A percentile compares a stretch with the other conserved stretches of the same genome.
These are phyloP conservation scores for Pyrenochaeta sp. DNA, from an alignment of 2,329 filamentous ascomycete species.

Conservation along the genomic window DNA sequence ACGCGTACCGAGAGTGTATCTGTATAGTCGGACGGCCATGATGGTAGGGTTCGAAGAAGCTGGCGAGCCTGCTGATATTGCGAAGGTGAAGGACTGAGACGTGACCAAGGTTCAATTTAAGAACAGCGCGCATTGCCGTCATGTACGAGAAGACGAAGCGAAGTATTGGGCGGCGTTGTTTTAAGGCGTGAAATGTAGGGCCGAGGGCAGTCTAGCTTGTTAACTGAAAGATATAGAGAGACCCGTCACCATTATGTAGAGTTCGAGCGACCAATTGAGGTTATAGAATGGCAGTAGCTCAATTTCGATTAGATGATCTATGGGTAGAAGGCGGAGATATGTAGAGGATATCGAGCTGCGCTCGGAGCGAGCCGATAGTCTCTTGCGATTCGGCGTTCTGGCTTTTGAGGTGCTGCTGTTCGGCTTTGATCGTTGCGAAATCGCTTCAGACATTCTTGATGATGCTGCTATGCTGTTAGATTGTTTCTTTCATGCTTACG, in stretches of 20 bases:
- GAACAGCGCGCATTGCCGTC: slow-evolving; percentile 67
- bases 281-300: too few relatives aligned
- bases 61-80: slow-evolving; percentile 61
- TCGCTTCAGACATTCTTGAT: neutral
- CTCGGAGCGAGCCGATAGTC: slow-evolving; percentile 1
- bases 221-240: too few relatives aligned
- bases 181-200: slow-evolving; percentile 38
- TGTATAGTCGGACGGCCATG: slow-evolving; percentile 67
- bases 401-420: slow-evolving; percentile 2
- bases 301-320: too few relatives aligned
- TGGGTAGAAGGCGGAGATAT: slow-evolving; percentile 3
- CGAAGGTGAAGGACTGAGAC: slow-evolving; percentile 59
- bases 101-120: slow-evolving; percentile 64
- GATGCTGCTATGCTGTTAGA: neutral
- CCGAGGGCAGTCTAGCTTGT: too few relatives aligned
- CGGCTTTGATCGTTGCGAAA: neutral
- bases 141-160: slow-evolving; percentile 65
- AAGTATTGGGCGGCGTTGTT: slow-evolving; percentile 64
- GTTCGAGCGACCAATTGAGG: too few relatives aligned
- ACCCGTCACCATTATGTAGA: too few relatives aligned
- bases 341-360: slow-evolving; percentile 11
- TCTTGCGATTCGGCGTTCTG: slow-evolving; percentile 2
- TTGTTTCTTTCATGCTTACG: neutral
- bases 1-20: slow-evolving; percentile 60
- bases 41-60: slow-evolving; percentile 66